Evolutionary conservation across 495 filamentous ascomycete species (phyloP).

Genomic region (Penicillium macrosclerotiorum): DNA sequence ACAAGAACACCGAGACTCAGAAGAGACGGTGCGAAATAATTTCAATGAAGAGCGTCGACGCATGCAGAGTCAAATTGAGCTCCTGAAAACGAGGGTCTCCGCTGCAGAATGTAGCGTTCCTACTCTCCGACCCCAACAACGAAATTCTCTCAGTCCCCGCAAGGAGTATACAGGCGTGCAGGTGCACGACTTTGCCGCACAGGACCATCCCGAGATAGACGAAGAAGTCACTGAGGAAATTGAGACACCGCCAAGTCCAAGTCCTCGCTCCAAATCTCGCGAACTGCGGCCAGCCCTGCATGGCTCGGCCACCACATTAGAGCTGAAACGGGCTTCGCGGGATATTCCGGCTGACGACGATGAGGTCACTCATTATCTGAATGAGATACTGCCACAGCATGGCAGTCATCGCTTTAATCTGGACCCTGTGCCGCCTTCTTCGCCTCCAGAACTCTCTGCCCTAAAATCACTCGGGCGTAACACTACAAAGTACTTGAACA

Average conservation of each 20-base stretch:
- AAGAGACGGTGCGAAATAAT: conserved; percentile 33
- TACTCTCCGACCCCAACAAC: conserved; percentile 21
- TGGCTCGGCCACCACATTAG: too few species aligned
- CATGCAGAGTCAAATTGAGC: conserved; percentile 37
- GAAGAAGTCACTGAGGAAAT: conserved; percentile 37
- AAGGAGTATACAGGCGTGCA: conserved; percentile 35
- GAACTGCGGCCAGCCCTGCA: too few species aligned
- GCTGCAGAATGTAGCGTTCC: conserved; percentile 26
- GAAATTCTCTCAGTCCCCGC: conserved; percentile 31
- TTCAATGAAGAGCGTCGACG: conserved; percentile 36
- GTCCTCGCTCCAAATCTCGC: conserved; percentile 37
- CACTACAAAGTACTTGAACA: conserved; percentile 16
- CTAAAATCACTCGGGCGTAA: conserved; percentile 25
- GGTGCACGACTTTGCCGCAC: conserved; percentile 29
- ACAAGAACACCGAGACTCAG: conserved; percentile 37
- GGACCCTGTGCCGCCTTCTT: conserved; percentile 29
- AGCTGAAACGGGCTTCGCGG: conserved; percentile 27
- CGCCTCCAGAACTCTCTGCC: conserved; percentile 29
- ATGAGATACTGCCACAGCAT: conserved; percentile 24
- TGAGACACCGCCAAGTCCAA: conserved; percentile 40
- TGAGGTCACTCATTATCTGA: conserved; percentile 29
- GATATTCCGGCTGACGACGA: conserved; percentile 31
- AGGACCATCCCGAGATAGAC: conserved; percentile 21
- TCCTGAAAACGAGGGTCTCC: conserved; percentile 27
- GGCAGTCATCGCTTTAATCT: conserved; percentile 9